phyloP scores from a whole-genome alignment of 2,329 filamentous ascomycete genomes.

The Sporothrix variecibatus region DNA sequence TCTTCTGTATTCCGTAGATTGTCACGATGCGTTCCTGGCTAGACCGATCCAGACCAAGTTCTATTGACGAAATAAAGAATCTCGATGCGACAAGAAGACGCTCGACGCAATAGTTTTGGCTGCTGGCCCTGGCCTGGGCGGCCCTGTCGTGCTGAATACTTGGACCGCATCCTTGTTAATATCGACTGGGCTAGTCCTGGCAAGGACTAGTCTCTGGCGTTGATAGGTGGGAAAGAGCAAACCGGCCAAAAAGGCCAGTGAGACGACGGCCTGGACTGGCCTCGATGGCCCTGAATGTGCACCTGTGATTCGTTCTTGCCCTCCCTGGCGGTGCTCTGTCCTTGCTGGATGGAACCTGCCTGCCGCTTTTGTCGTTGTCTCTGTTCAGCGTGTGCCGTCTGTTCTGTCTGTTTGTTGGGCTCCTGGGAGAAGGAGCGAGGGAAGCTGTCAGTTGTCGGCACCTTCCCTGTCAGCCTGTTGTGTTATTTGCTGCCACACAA shows the following conservation, averaged over 20 bases:
- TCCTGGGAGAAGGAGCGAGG: too few relatives aligned
- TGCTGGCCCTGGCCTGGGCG: background rate
- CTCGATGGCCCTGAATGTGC: background rate
- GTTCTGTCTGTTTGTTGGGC: background rate
- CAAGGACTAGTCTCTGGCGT: background rate
- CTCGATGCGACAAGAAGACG: background rate
- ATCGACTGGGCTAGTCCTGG: background rate
- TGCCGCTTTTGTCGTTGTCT: background rate
- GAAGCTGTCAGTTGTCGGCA: background rate
- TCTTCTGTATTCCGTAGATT: too few relatives aligned
- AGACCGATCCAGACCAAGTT: background rate
- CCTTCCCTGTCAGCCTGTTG: background rate
- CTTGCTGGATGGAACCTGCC: background rate
- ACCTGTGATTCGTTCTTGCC: background rate
- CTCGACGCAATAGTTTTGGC: background rate
- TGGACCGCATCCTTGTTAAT: background rate
- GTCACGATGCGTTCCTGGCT: background rate
- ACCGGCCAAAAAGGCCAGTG: background rate
- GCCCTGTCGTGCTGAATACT: constrained; percentile 5
- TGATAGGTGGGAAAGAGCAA: background rate
- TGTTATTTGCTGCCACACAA: background rate
- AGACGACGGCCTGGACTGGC: background rate
- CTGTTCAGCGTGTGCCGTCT: background rate
- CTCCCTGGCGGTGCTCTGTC: background rate
- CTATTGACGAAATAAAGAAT: background rate